Evolutionary conservation across 192 early-diverging fungal genomes (phyloP), one percentile per base, ranked within the genome.

Genomic region (Linnemannia zychae): DNA sequence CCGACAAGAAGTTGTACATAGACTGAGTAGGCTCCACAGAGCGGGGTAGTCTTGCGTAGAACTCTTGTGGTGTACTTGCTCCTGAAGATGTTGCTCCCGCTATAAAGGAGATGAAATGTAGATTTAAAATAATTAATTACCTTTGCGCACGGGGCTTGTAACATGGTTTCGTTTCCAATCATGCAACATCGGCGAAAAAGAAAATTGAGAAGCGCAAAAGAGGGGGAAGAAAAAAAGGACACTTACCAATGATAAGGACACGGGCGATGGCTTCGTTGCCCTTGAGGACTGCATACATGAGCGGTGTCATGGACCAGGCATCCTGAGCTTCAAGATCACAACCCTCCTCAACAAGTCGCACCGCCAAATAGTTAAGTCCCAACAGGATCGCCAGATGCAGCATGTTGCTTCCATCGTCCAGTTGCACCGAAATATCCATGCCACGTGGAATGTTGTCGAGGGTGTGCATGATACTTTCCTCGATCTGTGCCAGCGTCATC

Each of bases 391-490:
- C 70, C 24, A 85, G 77, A 49, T 85, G 83, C 20, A 85, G 57
- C 48, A 85, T 1, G 24, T 76, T 85, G 67, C 74, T 85, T 17
- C 83, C 83, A 37, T 85, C 83, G 7, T 85, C 83, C 57, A 85
- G 40, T 18, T 85, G 83, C 31, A 85, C n/a, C 4, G 83, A 85
- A 44, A 85, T 79, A 44, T 85, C 83, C 33, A 85, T 50, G 0
- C 67, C 65, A 4, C 46, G 48, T 0, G 83, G 77, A 22, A 85
- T 3, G 7, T 65, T 44, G 15, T 85, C 70, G 36, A 85, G 47
- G 0, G 74, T 85, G 34, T 67, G 38, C 63, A 85, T 7, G 67
- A 85, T 79, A 5, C 77, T 33, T 36, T 85, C 60, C 33, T 85
- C 83, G 1, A 79, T 78, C n/a, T 78, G 33, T n/a, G 36, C 52